A percentile compares a stretch with the other conserved stretches of the same genome.
Evolutionary conservation across 139 green algal species (phyloP).

Genomic region (Trebouxia sp.): DNA sequence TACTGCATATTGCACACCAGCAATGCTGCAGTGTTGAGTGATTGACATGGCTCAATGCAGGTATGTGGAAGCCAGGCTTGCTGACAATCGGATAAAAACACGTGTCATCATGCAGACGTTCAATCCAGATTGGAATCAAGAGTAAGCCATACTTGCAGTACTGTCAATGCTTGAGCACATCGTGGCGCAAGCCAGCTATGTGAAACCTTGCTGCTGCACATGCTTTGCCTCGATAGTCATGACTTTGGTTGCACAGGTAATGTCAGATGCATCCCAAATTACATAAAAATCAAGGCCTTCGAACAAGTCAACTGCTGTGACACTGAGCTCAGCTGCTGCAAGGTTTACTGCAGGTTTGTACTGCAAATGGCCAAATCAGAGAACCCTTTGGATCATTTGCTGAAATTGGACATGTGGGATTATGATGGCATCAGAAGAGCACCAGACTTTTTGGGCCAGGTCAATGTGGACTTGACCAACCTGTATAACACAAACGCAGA

Average conservation of each 20-base stretch:
- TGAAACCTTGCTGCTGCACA: neutral
- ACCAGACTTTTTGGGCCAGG: conserved; percentile 27
- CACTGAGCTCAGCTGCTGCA: too few relatives aligned
- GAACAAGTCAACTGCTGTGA: too few relatives aligned
- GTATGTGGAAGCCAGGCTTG: conserved; percentile 5
- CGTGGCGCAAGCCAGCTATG: neutral
- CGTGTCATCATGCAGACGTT: conserved; percentile 9
- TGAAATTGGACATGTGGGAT: conserved; percentile 21
- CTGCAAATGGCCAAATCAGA: conserved; percentile 27
- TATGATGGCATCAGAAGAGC: neutral
- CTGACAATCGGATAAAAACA: neutral
- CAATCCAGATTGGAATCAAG: conserved; percentile 13
- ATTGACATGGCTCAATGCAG: too few relatives aligned
- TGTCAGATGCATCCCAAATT: too few relatives aligned
- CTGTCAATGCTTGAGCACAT: neutral
- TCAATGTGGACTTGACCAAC: neutral
- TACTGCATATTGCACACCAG: too few relatives aligned
- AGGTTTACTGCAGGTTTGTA: conserved; percentile 9
- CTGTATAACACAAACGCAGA: conserved; percentile 20
- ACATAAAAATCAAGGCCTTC: too few relatives aligned
- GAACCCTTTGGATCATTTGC: conserved; percentile 1
- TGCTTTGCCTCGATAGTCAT: too few relatives aligned
- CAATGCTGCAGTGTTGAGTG: too few relatives aligned
- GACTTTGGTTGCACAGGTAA: too few relatives aligned
- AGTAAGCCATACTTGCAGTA: neutral